Conservation (phyloP, 148 eudicot genomes). For the Rhododendron griersonianum region DNA sequence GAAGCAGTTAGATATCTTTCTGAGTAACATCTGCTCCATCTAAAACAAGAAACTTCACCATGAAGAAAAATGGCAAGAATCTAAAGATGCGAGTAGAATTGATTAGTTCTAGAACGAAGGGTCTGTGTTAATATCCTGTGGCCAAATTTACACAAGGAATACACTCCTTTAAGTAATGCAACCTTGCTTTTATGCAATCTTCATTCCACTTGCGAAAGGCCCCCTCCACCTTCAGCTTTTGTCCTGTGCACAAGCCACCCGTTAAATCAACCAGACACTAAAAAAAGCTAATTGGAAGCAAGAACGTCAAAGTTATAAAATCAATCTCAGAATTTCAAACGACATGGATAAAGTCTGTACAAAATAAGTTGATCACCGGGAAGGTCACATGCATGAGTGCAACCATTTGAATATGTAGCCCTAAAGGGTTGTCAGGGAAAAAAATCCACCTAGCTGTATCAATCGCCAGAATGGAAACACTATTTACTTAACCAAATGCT, state of each 20-base stretch:
- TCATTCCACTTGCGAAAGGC: slow-evolving; percentile 21
- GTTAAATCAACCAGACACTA: background rate
- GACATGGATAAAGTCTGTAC: background rate
- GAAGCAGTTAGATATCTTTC: background rate
- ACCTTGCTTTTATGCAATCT: background rate
- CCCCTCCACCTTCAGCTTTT: slow-evolving; percentile 18
- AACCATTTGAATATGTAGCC: background rate
- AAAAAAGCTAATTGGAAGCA: background rate
- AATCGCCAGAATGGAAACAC: background rate
- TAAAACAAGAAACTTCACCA: background rate
- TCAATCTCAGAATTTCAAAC: background rate
- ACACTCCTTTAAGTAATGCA: background rate
- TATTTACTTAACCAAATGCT: background rate
- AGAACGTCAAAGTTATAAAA: background rate
- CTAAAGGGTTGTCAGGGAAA: background rate
- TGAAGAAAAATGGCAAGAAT: background rate
- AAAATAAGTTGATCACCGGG: background rate
- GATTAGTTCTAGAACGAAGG: background rate
- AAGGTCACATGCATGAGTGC: background rate
- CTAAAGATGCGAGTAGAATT: too few species aligned
- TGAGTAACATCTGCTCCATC: background rate
- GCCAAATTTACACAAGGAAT: slow-evolving; percentile 1
- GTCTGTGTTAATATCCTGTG: background rate
- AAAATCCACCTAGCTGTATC: background rate
- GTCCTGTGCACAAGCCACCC: slow-evolving; percentile 10